A percentile compares a stretch with the other conserved stretches of the same genome.
These are phyloP conservation scores for Eimeria sp. DNA, from an alignment of 169 alveolate species.

Conservation along the genomic window DNA sequence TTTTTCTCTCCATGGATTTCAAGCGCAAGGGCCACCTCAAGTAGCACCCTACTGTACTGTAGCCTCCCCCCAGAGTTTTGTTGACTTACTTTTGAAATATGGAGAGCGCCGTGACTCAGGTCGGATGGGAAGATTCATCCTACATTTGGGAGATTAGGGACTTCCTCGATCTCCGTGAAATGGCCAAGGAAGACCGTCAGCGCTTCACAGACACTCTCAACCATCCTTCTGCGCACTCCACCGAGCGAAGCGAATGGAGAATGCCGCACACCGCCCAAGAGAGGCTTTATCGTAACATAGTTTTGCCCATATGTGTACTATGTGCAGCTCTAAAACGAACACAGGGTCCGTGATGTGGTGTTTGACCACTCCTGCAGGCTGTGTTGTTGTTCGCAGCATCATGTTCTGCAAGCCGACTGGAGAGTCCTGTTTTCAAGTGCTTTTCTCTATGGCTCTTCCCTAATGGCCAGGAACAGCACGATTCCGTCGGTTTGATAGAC, in stretches of 20 bases:
- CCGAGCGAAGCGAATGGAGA: not conserved
- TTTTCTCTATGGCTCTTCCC: conserved; percentile 81
- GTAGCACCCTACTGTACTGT: conserved; percentile 44
- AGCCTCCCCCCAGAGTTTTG: conserved; percentile 47
- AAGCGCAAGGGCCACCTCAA: conserved; percentile 1
- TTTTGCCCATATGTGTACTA: not conserved
- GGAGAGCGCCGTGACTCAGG: conserved; percentile 70
- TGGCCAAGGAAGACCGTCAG: conserved; percentile 80
- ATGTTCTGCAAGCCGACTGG: conserved; percentile 68
- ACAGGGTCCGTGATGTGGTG: not conserved
- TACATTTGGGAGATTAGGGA: conserved; percentile 79
- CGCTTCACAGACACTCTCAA: not conserved
- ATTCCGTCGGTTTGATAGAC: conserved; percentile 73
- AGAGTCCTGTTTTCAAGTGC: conserved; percentile 75
- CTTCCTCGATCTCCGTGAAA: conserved; percentile 79
- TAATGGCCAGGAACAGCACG: conserved; percentile 81
- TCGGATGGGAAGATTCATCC: conserved; percentile 76
- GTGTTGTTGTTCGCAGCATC: conserved; percentile 32
- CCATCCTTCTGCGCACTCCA: not conserved
- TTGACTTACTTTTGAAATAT: not conserved
- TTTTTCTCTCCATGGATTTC: conserved; percentile 5
- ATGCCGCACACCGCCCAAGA: not conserved
- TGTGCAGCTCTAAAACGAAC: not conserved
- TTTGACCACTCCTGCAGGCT: not conserved
- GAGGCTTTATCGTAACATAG: not conserved